Conservation (phyloP, 2,329 filamentous ascomycete genomes). For the Chaetomium olivaceum region DNA sequence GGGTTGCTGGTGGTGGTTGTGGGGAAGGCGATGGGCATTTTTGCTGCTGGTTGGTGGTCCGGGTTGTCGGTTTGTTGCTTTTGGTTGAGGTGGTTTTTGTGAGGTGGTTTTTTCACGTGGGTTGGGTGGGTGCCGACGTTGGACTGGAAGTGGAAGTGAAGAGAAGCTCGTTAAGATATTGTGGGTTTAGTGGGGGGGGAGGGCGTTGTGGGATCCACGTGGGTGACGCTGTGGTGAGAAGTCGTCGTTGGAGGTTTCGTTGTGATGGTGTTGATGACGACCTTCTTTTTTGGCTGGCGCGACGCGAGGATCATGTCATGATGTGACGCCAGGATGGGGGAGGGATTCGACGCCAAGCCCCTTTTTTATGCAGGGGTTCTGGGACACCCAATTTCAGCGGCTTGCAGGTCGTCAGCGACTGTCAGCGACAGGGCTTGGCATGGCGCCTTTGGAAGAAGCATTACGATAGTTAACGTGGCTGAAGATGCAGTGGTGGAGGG, state of each 20-base stretch:
- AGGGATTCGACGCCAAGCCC: too few species aligned
- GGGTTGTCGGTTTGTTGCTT: not conserved
- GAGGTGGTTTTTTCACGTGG: not conserved
- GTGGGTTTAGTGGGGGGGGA: not conserved
- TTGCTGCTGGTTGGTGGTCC: not conserved
- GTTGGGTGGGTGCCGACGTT: not conserved
- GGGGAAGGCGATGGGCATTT: constrained; percentile 14
- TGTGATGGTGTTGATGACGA: not conserved
- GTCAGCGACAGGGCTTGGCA: not conserved
- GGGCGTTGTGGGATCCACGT: too few species aligned
- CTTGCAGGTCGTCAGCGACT: too few species aligned
- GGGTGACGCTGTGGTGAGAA: not conserved
- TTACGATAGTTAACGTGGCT: too few species aligned
- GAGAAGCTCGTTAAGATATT: too few species aligned
- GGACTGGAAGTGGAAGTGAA: not conserved
- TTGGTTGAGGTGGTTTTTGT: too few species aligned
- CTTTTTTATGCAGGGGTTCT: too few species aligned
- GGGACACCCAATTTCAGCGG: too few species aligned
- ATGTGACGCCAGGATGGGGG: not conserved
- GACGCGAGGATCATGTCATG: not conserved
- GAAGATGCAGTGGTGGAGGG: too few species aligned
- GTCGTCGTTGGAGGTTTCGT: not conserved
- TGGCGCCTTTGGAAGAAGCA: too few species aligned
- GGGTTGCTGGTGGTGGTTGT: not conserved
- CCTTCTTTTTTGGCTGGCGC: not conserved